phyloP scores from a whole-genome alignment of 768 basidiomycete genomes.

The Boletus speciosus region DNA sequence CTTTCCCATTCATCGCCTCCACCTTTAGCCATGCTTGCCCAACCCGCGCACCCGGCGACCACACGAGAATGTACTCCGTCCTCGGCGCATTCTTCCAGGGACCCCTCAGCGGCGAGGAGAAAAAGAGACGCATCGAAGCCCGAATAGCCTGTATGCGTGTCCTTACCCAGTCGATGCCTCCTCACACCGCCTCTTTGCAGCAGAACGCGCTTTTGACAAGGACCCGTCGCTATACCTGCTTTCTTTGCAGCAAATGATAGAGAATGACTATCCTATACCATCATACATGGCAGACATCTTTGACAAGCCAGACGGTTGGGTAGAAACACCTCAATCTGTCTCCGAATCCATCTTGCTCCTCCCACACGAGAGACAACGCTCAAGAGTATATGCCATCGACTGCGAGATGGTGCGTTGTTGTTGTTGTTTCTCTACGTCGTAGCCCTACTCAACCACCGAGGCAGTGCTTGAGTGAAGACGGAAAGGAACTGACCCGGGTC shows the following conservation, averaged over 20 bases:
- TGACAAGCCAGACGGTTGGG: slow-evolving; percentile 66
- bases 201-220: slow-evolving; percentile 57
- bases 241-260: slow-evolving; percentile 81
- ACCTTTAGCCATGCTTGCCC: slow-evolving; percentile 93
- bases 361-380: slow-evolving; percentile 30
- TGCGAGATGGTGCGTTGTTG: slow-evolving; percentile 86
- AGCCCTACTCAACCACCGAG: neutral
- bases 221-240: slow-evolving; percentile 72
- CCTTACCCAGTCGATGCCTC: neutral
- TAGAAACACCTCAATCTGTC: slow-evolving; percentile 66
- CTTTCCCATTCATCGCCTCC: slow-evolving; percentile 63
- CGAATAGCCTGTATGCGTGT: slow-evolving; percentile 34
- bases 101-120: slow-evolving; percentile 78
- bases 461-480: slow-evolving; percentile 86
- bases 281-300: slow-evolving; percentile 77
- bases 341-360: slow-evolving; percentile 32
- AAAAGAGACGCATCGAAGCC: slow-evolving; percentile 56
- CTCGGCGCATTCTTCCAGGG: slow-evolving; percentile 78
- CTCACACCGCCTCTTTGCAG: slow-evolving; percentile 32
- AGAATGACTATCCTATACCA: slow-evolving; percentile 90
- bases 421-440: neutral
- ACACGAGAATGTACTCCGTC: slow-evolving; percentile 79
- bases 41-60: slow-evolving; percentile 89
- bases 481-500: slow-evolving; percentile 84
- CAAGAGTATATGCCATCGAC: slow-evolving; percentile 79